Evolutionary conservation across 306 rosid species (phyloP).

Genomic region (Prunus salicina): DNA sequence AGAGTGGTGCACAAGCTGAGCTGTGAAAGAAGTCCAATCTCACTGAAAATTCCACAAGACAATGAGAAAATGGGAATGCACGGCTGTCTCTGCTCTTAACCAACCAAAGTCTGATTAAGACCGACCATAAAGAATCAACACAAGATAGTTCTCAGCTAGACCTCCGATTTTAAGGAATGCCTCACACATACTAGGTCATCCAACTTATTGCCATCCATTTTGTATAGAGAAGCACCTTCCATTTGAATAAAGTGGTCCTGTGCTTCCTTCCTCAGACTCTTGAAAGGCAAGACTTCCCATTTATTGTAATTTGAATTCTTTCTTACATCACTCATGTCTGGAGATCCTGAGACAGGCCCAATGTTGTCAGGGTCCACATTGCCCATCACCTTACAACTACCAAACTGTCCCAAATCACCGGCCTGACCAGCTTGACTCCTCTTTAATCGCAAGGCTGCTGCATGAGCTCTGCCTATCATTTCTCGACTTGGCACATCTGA

Average conservation of each 20-base stretch:
- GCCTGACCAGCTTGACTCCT: slow-evolving; percentile 33
- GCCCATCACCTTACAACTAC: slow-evolving; percentile 90
- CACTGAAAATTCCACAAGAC: slow-evolving; percentile 20
- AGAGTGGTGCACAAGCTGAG: background rate
- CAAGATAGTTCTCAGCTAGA: slow-evolving; percentile 23
- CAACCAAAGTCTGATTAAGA: slow-evolving; percentile 10
- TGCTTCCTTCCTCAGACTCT: slow-evolving; percentile 78
- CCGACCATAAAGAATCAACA: slow-evolving; percentile 12
- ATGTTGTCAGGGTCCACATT: slow-evolving; percentile 55
- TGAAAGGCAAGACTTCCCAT: slow-evolving; percentile 86
- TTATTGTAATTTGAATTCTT: slow-evolving; percentile 69
- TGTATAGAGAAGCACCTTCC: slow-evolving; percentile 83
- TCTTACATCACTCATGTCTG: slow-evolving; percentile 82
- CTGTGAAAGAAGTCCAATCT: slow-evolving; percentile 19
- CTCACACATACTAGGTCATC: slow-evolving; percentile 94
- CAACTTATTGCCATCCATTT: slow-evolving; percentile 95
- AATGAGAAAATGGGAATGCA: background rate
- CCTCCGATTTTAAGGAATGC: slow-evolving; percentile 58
- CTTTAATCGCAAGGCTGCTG: slow-evolving; percentile 72
- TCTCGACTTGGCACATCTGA: slow-evolving; percentile 79
- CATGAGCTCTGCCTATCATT: slow-evolving; percentile 72
- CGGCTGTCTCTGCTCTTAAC: slow-evolving; percentile 15
- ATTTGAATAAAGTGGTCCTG: slow-evolving; percentile 64
- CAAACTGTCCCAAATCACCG: slow-evolving; percentile 75
- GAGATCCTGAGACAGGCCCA: slow-evolving; percentile 82